phyloP scores from a whole-genome alignment of 2,329 filamentous ascomycete species.

The Clonostachys byssicola region DNA sequence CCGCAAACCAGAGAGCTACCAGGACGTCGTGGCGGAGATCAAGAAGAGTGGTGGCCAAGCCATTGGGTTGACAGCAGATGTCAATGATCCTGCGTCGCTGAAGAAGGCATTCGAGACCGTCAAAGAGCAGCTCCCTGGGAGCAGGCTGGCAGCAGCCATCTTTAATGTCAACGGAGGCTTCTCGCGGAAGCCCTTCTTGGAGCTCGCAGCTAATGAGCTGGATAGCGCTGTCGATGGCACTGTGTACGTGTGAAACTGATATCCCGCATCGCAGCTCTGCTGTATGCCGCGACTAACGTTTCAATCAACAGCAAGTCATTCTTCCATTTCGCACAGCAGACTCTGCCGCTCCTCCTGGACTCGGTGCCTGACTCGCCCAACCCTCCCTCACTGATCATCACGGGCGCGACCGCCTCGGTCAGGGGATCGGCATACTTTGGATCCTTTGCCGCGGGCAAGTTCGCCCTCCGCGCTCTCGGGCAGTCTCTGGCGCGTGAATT shows the following conservation, averaged over 20 bases:
- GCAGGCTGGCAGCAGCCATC: slow-evolving; percentile 58
- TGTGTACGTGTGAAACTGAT: slow-evolving; percentile 31
- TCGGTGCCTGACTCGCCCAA: slow-evolving; percentile 48
- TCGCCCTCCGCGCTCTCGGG: slow-evolving; percentile 68
- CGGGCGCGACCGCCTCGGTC: slow-evolving; percentile 78
- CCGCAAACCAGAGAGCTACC: slow-evolving; percentile 61
- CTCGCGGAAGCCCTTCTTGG: slow-evolving; percentile 52
- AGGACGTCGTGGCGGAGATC: slow-evolving; percentile 66
- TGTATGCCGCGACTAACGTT: not conserved
- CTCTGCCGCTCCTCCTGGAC: slow-evolving; percentile 66
- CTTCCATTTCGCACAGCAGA: slow-evolving; percentile 70
- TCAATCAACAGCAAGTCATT: slow-evolving; percentile 53
- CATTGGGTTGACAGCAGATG: slow-evolving; percentile 59
- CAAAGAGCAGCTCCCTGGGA: slow-evolving; percentile 46
- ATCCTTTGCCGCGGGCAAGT: slow-evolving; percentile 75
- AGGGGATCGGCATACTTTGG: slow-evolving; percentile 67
- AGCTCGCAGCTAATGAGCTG: slow-evolving; percentile 45
- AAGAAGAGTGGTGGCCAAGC: slow-evolving; percentile 63
- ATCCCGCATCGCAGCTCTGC: not conserved
- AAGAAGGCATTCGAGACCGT: slow-evolving; percentile 59
- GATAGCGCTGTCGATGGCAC: slow-evolving; percentile 38
- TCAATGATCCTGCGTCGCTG: slow-evolving; percentile 37
- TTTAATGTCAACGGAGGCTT: slow-evolving; percentile 62
- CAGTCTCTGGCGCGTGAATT: slow-evolving; percentile 81
- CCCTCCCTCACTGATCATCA: slow-evolving; percentile 79